Base-by-base conservation (phyloP, 129 eudicot genomes). In the Ambrosia artemisiifolia region DNA sequence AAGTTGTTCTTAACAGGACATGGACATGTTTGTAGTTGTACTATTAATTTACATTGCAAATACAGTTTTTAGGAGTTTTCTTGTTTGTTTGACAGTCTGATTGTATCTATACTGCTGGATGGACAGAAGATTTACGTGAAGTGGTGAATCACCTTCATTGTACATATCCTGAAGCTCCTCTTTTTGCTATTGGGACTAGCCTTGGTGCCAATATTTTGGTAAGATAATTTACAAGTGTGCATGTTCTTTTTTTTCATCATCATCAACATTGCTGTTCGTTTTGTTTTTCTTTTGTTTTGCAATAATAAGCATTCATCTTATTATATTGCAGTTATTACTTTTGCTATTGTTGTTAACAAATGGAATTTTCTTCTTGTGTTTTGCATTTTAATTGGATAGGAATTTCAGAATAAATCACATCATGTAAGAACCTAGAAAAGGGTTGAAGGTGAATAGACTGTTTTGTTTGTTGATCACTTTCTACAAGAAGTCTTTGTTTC, bases 171-270 rank as follows among this genome's bases (percentile, higher is more conserved):
- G 80, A 77, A 71, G 83, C 86, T 78, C 94, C 94, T 57, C 72
- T 92, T 44, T 92, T 72, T 81, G 81, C 70, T 70, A 77, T 88
- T 63, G 96, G 97, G 34, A 92, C 96, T 53, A 92, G 94, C 82
- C 87, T 92, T 55, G 97, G 97, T 63, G 97, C 97, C 81, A 92
- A 88, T 76, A 71, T 92, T 48, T 71, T 92, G 96, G 97, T 92
- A 88, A 44, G 11, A 46, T 4, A 54, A 11, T 51, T 54, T 54
- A 19, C 4, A 7, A 4, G 24, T 14, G 46, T 35, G 53, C 40
- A 12, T 53, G 46, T 18, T 18, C 2, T 17, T 67, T 18, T 7
- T 17, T 67, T 33, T 17, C 11, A 13, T 12, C 44, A 32, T 36
- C 49, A 4, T 10, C 28, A 16, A n/a, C 49, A 38, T 3, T 16